Conservation (phyloP, 2,329 filamentous ascomycete species). For the Phoma sp. region DNA sequence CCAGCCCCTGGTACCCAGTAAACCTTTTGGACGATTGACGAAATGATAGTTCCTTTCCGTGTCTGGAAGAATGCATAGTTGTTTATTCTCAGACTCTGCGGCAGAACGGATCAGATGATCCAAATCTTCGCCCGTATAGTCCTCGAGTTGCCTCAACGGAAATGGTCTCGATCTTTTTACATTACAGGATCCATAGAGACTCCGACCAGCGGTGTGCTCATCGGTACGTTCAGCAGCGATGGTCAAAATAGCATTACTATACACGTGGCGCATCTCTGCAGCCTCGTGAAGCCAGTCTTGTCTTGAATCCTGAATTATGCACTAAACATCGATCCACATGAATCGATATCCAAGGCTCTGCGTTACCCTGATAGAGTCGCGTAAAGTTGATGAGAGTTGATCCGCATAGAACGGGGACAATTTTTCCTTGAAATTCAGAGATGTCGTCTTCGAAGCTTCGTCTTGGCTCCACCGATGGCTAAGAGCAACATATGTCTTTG, state of each 20-base stretch:
- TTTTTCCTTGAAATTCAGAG: neutral
- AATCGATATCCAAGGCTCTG: neutral
- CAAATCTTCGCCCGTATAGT: neutral
- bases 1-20: conserved; percentile 16
- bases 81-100: neutral
- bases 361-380: neutral
- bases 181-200: neutral
- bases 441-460: neutral
- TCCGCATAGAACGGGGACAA: neutral
- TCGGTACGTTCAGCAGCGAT: conserved; percentile 16
- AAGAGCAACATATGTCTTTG: neutral
- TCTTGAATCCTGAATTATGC: conserved; percentile 22
- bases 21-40: conserved; percentile 5
- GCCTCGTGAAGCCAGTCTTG: conserved; percentile 24
- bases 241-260: conserved; percentile 11
- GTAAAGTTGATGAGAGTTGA: neutral
- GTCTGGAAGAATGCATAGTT: neutral
- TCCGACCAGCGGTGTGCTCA: too few relatives aligned
- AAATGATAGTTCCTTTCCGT: neutral
- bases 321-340: conserved; percentile 9
- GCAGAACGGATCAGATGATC: neutral
- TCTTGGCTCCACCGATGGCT: neutral
- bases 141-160: neutral
- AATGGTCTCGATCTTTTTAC: neutral
- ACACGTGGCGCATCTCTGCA: conserved; percentile 19